Base-by-base conservation (phyloP, 176 grass and related monocot species). In the Phoenix dactylifera region DNA sequence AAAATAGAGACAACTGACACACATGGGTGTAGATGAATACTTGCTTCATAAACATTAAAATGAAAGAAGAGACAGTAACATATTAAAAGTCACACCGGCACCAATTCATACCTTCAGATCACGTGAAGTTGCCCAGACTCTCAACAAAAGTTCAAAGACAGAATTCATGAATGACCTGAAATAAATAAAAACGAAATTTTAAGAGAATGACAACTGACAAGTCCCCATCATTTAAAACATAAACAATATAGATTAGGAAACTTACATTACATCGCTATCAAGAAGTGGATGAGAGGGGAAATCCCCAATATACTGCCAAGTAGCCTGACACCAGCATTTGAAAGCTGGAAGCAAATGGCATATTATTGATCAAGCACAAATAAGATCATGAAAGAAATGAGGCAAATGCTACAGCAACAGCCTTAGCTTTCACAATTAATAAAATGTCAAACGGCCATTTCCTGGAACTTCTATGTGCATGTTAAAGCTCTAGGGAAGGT, bases 101-200 rank as follows among this genome's bases (percentile, higher is more conserved):
- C 35, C 35, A 44, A 12, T 44, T 44, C 29, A 25, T 79, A 95
- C 90, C 86, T 89, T 84, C 20, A 90, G 64, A 82, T 95, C 86
- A 64, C 86, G 86, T 19, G 90, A 95, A 74, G 74, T 74, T 18
- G 79, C 76, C 90, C 90, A 95, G 51, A 85, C 90, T 89, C 88
- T 95, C 57, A 87, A 69, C 66, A 95, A 72, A 69, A 95, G 73
- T 51, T 95, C 90, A 81, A 95, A 95, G 68, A 90, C 86, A 50
- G 90, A 95, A 86, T 95, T 95, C 82, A 95, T 95, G 64, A 95
- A 95, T 16, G 90, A 95, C 90, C 90, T 95, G 72, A 16, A 54
- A 68, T 75, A 78, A 60, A 54, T 72, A 44, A 54, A 15, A 56
- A 24, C 77, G 24, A 62, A 14, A 44, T 44, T 44, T 9, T 44